phyloP scores from a whole-genome alignment of 2,329 filamentous ascomycete species.

The Dothistroma pini region DNA sequence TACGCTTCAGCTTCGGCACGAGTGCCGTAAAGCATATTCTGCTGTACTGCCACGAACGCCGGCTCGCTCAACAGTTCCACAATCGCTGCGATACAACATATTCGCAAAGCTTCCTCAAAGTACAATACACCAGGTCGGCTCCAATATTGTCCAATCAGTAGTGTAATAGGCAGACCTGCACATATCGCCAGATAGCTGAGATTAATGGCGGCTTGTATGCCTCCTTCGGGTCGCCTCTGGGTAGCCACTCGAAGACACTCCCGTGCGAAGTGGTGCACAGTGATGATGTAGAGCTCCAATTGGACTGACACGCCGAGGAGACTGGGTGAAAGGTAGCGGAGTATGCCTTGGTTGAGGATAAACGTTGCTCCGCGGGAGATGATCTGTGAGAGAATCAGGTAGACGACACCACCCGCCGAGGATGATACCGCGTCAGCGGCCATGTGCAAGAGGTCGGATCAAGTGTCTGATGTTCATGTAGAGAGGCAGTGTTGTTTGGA shows the following conservation, averaged over 20 bases:
- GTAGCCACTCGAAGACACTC: constrained; percentile 90
- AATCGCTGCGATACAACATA: constrained; percentile 57
- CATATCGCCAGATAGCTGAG: constrained; percentile 74
- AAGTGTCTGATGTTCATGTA: background rate
- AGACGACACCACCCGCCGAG: constrained; percentile 69
- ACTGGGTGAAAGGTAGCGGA: constrained; percentile 81
- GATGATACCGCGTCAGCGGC: constrained; percentile 36
- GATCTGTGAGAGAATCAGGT: constrained; percentile 85
- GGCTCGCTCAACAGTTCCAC: constrained; percentile 84
- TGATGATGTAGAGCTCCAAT: constrained; percentile 87
- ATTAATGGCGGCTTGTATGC: constrained; percentile 76
- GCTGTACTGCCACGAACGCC: constrained; percentile 82
- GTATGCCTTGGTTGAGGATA: constrained; percentile 81
- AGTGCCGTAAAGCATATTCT: constrained; percentile 72
- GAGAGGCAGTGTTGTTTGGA: background rate
- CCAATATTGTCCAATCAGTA: constrained; percentile 64
- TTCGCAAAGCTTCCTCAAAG: constrained; percentile 53
- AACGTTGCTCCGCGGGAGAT: constrained; percentile 87
- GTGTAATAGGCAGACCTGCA: constrained; percentile 59
- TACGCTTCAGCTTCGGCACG: constrained; percentile 79
- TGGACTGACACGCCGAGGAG: constrained; percentile 83
- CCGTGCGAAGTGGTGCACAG: constrained; percentile 89
- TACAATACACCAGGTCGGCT: constrained; percentile 58
- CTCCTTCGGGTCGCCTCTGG: constrained; percentile 60
- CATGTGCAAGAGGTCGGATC: constrained; percentile 17